Conservation (phyloP, 1,139 yeast species). For the Waltiozyma sp. region DNA sequence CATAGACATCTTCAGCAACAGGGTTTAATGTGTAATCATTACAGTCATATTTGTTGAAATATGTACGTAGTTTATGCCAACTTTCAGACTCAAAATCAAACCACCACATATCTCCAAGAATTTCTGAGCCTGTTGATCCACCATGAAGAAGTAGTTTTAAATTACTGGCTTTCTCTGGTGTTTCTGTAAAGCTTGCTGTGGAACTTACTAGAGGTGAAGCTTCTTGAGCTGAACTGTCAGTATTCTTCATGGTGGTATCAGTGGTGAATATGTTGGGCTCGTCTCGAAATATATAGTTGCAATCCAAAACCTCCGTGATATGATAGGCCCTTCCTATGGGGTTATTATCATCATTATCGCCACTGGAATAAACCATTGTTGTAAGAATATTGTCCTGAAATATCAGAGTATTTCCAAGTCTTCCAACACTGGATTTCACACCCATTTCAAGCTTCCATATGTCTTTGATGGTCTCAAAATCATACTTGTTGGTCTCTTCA, state of each 20-base stretch:
- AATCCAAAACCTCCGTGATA: too few relatives aligned
- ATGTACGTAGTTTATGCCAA: neutral
- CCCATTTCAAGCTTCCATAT: neutral
- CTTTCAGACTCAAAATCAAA: neutral
- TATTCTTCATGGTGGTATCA: too few relatives aligned
- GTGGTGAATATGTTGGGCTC: too few relatives aligned
- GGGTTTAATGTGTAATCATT: neutral
- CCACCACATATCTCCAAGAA: neutral
- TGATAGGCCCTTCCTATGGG: too few relatives aligned
- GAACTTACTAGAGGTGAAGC: neutral
- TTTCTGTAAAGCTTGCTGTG: neutral
- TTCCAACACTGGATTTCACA: neutral
- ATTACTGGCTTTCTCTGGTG: neutral
- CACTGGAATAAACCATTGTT: neutral
- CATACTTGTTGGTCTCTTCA: neutral
- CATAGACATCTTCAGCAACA: neutral
- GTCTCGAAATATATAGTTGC: too few relatives aligned
- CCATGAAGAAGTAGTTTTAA: neutral
- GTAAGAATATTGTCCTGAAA: neutral
- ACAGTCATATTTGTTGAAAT: neutral
- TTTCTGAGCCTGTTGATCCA: neutral
- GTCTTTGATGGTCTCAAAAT: neutral
- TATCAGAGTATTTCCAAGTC: too few relatives aligned
- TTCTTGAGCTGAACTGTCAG: neutral
- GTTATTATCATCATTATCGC: too few relatives aligned